These are phyloP conservation scores for Claviceps spartinae DNA, from an alignment of 2,329 filamentous ascomycete genomes.

Conservation along the genomic window DNA sequence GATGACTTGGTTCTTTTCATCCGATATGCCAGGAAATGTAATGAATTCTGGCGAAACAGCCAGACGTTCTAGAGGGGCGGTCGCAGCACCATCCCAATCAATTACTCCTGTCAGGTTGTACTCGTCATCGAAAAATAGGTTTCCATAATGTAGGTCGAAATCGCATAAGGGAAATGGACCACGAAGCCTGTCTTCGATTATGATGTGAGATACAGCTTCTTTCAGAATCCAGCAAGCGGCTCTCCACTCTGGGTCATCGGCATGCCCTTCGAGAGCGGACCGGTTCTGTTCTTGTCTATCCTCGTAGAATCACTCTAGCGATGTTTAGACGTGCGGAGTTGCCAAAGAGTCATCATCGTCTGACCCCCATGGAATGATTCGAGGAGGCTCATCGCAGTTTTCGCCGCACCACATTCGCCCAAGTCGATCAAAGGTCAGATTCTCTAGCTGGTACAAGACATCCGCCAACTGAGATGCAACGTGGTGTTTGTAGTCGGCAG, in stretches of 20 bases:
- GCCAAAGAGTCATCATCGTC: not conserved
- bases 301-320: not conserved
- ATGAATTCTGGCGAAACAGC: no score
- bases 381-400: conserved; percentile 7
- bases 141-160: conserved; percentile 6
- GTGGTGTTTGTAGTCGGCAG: not conserved
- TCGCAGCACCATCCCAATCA: conserved; percentile 1
- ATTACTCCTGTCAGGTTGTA: conserved; percentile 3
- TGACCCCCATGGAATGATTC: conserved; percentile 3
- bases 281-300: no score
- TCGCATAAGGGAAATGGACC: conserved; percentile 6
- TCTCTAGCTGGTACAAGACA: conserved; percentile 7
- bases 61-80: not conserved
- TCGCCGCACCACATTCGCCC: conserved; percentile 7
- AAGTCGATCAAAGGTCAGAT: conserved; percentile 3
- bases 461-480: conserved; percentile 1
- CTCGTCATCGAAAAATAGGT: conserved; percentile 6
- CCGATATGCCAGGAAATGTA: no score
- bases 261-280: conserved; percentile 2
- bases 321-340: conserved; percentile 1
- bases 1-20: no score
- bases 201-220: conserved; percentile 5
- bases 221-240: conserved; percentile 5
- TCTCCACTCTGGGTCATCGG: conserved; percentile 5
- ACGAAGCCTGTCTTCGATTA: conserved; percentile 5